These are phyloP conservation scores for Cucumis cinereus DNA, from an alignment of 306 rosid genomes.

Conservation along the genomic window DNA sequence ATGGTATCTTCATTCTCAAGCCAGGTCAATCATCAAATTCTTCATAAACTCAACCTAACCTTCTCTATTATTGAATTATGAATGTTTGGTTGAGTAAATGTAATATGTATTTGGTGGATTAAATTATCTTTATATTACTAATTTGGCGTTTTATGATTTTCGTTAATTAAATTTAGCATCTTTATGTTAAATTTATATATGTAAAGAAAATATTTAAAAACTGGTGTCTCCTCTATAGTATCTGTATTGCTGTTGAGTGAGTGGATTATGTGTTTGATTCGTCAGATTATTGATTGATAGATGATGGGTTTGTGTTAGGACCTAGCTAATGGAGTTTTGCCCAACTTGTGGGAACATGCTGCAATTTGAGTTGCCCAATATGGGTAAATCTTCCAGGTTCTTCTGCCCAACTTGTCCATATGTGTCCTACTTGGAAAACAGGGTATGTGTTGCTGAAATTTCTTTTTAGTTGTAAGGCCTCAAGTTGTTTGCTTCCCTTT, in stretches of 20 bases:
- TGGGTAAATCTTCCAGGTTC: conserved; percentile 38
- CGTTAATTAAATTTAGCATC: too few species aligned
- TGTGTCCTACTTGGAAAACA: conserved; percentile 24
- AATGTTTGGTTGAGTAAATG: too few species aligned
- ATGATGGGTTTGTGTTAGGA: neutral
- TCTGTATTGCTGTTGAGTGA: neutral
- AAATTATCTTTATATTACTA: too few species aligned
- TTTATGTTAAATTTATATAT: too few species aligned
- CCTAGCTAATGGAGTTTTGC: conserved; percentile 41
- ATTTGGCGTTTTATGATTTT: too few species aligned
- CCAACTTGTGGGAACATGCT: conserved; percentile 48
- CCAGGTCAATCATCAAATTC: too few species aligned
- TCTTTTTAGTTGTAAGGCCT: neutral
- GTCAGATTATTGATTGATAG: neutral
- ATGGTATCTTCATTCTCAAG: too few species aligned
- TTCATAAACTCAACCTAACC: too few species aligned
- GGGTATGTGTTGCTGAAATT: conserved; percentile 11
- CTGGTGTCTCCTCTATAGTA: too few species aligned
- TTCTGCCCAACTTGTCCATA: conserved; percentile 45
- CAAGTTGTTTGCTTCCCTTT: neutral
- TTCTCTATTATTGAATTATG: too few species aligned
- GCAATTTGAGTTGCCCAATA: conserved; percentile 31
- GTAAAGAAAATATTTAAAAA: too few species aligned
- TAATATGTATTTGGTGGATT: too few species aligned
- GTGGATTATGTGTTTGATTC: neutral